Conservation (phyloP, 192 early-diverging fungal species). For the Linnemannia exigua region DNA sequence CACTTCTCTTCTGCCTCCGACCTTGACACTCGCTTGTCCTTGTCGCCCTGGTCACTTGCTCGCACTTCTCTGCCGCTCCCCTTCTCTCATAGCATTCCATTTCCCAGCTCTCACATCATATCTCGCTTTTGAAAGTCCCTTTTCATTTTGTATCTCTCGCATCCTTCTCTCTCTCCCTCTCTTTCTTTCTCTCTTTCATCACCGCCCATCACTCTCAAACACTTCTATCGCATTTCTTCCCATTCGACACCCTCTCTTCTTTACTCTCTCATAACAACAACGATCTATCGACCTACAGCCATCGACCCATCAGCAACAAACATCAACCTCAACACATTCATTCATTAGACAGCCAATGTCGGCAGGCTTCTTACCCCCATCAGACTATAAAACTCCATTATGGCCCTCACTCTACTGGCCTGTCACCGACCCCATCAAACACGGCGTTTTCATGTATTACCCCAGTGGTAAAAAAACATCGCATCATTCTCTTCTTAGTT, state of each 20-base stretch:
- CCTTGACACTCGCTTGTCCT: too few species aligned
- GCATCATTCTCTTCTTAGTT: neutral
- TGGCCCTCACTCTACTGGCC: constrained; percentile 74
- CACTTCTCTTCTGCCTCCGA: too few species aligned
- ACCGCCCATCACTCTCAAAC: neutral
- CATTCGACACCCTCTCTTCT: neutral
- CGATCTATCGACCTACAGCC: neutral
- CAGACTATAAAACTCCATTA: constrained; percentile 55
- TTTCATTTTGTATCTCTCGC: too few species aligned
- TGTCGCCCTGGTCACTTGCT: too few species aligned
- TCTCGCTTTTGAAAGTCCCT: too few species aligned
- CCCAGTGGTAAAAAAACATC: constrained; percentile 55
- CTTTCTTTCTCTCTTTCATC: neutral
- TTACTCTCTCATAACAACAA: neutral
- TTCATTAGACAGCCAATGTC: constrained; percentile 16
- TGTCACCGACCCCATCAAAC: constrained; percentile 53
- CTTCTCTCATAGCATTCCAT: neutral
- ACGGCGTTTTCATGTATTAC: constrained; percentile 62
- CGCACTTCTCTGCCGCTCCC: too few species aligned
- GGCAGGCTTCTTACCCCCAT: constrained; percentile 34
- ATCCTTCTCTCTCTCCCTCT: neutral
- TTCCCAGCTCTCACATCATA: neutral
- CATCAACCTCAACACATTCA: neutral
- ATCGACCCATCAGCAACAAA: neutral
- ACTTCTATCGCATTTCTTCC: neutral